Evolutionary conservation across 2,329 filamentous ascomycete genomes (phyloP), one percentile per base, ranked within the genome.

Genomic region (Claviceps maximensis): DNA sequence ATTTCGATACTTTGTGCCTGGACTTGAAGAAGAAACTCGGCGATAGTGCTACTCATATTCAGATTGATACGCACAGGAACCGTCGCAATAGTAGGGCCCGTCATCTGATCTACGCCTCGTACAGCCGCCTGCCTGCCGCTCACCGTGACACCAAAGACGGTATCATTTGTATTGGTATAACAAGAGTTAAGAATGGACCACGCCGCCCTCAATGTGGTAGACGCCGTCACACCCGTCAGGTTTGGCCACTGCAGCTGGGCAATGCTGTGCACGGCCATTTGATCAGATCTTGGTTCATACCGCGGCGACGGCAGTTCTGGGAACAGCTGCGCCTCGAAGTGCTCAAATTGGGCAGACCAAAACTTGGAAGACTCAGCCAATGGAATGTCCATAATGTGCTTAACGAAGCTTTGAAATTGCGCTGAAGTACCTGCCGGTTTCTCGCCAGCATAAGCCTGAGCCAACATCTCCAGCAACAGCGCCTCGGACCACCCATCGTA

Each of bases 401-500:
- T 66, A 55, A 74, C 70, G 52, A 74, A 74, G 38, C 66, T 60
- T 48, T 67, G 69, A 59, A 73, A 55, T n/a, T 41, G 45, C 33
- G 55, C 47, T 2, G 51, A 45, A 19, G 49, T n/a, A 8, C 19
- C 17, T n/a, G 45, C 19, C 19, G 33, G 49, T 23, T 5, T 12
- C n/a, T 54, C 51, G 15, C 40, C 49, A 33, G 50, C 33, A 47
- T 62, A 62, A 3, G 53, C 51, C 29, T 56, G 49, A 8, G 54
- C 48, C 1, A 58, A 42, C 2, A 52, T 31, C 15, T 56, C 53
- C 15, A 63, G 44, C 5, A 63, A 50, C 8, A 74, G 60, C 3
- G 69, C 67, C 68, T 74, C 69, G 0, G 69, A 73, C 73, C 74
- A 77, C n/a, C 75, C 75, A 52, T 79, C 76, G 52, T 78, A 79